A percentile compares a stretch with the other conserved stretches of the same genome.
Evolutionary conservation across 2,329 filamentous ascomycete species (phyloP).

Genomic region (Paramyrothecium sp.): DNA sequence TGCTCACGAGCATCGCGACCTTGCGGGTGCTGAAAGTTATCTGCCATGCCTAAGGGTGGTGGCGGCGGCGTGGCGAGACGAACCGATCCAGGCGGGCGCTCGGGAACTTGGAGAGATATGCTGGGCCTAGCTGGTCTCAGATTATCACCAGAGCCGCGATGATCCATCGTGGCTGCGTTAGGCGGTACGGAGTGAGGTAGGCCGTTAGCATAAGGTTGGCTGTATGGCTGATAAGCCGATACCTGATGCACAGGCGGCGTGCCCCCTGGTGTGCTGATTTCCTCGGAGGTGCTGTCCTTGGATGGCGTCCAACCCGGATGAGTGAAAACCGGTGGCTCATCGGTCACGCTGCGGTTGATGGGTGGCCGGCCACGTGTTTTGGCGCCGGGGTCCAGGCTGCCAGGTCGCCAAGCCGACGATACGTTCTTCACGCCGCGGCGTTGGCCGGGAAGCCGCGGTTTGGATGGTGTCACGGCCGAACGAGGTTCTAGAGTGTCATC

Average conservation of each 20-base stretch:
- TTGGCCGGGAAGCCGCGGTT: conserved; percentile 38
- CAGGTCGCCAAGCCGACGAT: conserved; percentile 84
- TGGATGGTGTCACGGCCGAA: conserved; percentile 71
- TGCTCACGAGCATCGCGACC: conserved; percentile 3
- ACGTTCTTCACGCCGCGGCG: conserved; percentile 81
- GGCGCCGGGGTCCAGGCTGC: conserved; percentile 58
- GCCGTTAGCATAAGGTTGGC: not conserved
- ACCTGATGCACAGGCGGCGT: not conserved
- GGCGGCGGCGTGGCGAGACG: conserved; percentile 59
- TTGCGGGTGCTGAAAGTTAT: conserved; percentile 49
- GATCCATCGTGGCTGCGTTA: not conserved
- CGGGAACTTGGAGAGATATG: conserved; percentile 40
- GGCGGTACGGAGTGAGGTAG: not conserved
- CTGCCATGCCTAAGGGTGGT: conserved; percentile 37
- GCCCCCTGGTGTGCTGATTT: conserved; percentile 20
- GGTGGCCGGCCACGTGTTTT: conserved; percentile 81
- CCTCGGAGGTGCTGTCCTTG: conserved; percentile 39
- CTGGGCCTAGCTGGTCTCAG: conserved; percentile 30
- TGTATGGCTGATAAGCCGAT: not conserved
- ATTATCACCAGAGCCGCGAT: not conserved
- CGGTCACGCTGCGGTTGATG: conserved; percentile 57
- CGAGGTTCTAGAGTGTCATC: conserved; percentile 61
- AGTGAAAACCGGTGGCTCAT: conserved; percentile 64
- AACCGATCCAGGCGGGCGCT: conserved; percentile 58
- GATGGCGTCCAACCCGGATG: conserved; percentile 56